phyloP scores from a whole-genome alignment of 2,329 filamentous ascomycete species.

The Fusarium veterinarium region DNA sequence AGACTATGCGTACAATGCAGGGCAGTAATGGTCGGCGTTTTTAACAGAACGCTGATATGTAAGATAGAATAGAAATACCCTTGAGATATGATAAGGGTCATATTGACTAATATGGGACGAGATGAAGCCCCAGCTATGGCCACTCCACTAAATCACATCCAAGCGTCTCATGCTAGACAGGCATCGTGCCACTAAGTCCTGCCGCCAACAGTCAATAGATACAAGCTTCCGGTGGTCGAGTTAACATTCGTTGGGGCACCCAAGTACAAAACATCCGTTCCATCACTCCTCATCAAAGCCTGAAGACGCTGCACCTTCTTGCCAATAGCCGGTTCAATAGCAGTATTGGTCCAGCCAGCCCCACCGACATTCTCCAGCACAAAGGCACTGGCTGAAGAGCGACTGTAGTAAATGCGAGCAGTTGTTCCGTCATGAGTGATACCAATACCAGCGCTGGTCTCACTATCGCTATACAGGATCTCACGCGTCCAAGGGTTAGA shows the following conservation, averaged over 20 bases:
- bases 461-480: conserved; percentile 4
- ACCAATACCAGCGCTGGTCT: conserved; percentile 10
- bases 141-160: neutral
- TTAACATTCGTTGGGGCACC: conserved; percentile 18
- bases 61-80: neutral
- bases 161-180: neutral
- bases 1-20: neutral
- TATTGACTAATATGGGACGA: neutral
- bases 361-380: conserved; percentile 28
- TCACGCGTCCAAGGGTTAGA: conserved; percentile 8
- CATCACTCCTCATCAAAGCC: conserved; percentile 18
- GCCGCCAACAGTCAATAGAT: neutral
- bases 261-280: conserved; percentile 26
- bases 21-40: neutral
- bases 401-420: conserved; percentile 15
- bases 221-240: conserved; percentile 25
- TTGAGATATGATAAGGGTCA: neutral
- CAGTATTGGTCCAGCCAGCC: conserved; percentile 14
- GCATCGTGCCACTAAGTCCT: neutral
- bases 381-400: conserved; percentile 2
- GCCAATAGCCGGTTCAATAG: neutral
- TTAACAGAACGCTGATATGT: neutral
- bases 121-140: fast-evolving
- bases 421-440: conserved; percentile 16
- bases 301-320: conserved; percentile 26